Conservation (phyloP, 192 early-diverging fungal genomes). For the Linnemannia hyalina region DNA sequence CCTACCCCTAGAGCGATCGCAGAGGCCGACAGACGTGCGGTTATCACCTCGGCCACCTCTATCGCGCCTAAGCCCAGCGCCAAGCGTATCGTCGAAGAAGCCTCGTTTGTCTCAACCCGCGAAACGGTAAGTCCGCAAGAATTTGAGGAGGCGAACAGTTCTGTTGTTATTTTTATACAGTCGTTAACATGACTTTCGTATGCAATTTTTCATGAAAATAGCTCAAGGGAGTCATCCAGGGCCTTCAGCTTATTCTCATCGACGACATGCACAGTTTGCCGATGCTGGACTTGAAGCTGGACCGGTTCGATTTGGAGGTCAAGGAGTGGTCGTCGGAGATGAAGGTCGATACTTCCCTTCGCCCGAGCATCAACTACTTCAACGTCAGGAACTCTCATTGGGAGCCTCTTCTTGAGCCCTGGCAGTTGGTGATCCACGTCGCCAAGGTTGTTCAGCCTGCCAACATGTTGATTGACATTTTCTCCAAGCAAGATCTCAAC, state of each 20-base stretch:
- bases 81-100: constrained; percentile 37
- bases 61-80: constrained; percentile 17
- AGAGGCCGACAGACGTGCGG: constrained; percentile 10
- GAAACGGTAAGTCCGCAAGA: constrained; percentile 62
- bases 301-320: constrained; percentile 84
- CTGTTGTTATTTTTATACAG: background rate
- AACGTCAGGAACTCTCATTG: constrained; percentile 98
- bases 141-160: background rate
- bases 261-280: constrained; percentile 96
- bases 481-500: constrained; percentile 80
- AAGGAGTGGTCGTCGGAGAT: constrained; percentile 86
- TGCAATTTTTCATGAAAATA: constrained; percentile 11
- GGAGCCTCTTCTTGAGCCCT: constrained; percentile 97
- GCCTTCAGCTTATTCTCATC: constrained; percentile 86
- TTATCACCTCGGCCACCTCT: constrained; percentile 9
- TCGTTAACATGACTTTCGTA: background rate
- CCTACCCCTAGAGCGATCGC: constrained; percentile 25
- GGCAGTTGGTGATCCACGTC: constrained; percentile 76
- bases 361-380: constrained; percentile 90
- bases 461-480: constrained; percentile 72
- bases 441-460: constrained; percentile 55
- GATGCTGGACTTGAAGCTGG: constrained; percentile 86
- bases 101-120: constrained; percentile 60
- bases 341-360: constrained; percentile 74
- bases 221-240: constrained; percentile 75